Percentiles rank a stretch among this genome's conserved stretches.
Conservation (phyloP, 768 basidiomycete species). For the Suillus weaverae region DNA sequence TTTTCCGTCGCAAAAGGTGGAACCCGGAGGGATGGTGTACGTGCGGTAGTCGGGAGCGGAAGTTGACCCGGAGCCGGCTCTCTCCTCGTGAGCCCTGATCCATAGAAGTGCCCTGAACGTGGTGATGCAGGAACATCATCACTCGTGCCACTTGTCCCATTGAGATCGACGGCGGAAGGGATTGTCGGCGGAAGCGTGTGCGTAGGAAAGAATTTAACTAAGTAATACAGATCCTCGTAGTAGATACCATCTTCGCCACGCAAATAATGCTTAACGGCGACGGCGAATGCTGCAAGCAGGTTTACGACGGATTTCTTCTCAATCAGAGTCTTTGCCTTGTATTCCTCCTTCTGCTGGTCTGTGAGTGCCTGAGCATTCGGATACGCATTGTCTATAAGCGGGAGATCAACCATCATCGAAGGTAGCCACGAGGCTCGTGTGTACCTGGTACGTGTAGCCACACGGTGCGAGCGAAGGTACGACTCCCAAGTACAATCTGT, state of each 20-base stretch:
- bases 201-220: conserved; percentile 71
- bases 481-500: conserved; percentile 54
- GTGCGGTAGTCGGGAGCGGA: conserved; percentile 29
- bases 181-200: conserved; percentile 57
- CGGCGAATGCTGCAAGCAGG: conserved; percentile 62
- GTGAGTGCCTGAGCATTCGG: conserved; percentile 18
- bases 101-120: conserved; percentile 9
- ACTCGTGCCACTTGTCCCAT: neutral
- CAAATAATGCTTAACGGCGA: conserved; percentile 70
- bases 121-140: conserved; percentile 10
- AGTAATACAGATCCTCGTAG: conserved; percentile 57
- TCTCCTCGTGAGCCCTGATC: conserved; percentile 2
- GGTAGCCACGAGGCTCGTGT: neutral
- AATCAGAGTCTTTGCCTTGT: conserved; percentile 49
- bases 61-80: conserved; percentile 24
- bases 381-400: conserved; percentile 23
- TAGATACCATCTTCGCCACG: conserved; percentile 48
- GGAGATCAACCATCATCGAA: conserved; percentile 1
- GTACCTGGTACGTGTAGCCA: conserved; percentile 70
- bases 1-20: conserved; percentile 13
- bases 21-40: conserved; percentile 17
- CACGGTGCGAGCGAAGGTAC: conserved; percentile 58
- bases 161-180: conserved; percentile 38
- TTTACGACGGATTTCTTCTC: conserved; percentile 73
- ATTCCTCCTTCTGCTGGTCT: conserved; percentile 28